phyloP scores from a whole-genome alignment of 108 stramenopile genomes.

The Nitzschia sp. region DNA sequence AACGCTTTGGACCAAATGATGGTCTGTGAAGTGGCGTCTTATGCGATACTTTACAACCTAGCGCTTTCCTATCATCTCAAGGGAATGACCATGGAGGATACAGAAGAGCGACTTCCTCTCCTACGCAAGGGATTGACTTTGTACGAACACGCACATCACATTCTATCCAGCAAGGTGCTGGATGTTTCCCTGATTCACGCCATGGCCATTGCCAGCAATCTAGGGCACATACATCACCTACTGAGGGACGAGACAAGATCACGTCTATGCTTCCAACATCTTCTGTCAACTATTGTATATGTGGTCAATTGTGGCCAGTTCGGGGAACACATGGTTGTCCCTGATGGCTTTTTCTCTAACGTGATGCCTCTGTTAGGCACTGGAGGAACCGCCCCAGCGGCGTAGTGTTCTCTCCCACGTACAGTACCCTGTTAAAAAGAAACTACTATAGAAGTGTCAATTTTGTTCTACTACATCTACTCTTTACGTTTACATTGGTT shows the following conservation, averaged over 20 bases:
- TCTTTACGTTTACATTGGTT: too few relatives aligned
- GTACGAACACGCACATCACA: slow-evolving; percentile 30
- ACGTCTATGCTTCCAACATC: slow-evolving; percentile 25
- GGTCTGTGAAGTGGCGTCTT: slow-evolving; percentile 26
- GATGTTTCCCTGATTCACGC: slow-evolving; percentile 24
- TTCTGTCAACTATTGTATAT: slow-evolving; percentile 35
- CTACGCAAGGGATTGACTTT: slow-evolving; percentile 33
- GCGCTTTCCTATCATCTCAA: slow-evolving; percentile 31
- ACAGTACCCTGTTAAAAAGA: too few relatives aligned
- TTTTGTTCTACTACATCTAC: too few relatives aligned
- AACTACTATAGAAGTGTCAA: too few relatives aligned
- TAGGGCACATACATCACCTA: slow-evolving; percentile 33
- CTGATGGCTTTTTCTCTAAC: slow-evolving; percentile 30
- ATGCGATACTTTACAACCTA: slow-evolving; percentile 31
- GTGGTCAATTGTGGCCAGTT: slow-evolving; percentile 21
- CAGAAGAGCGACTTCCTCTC: neutral
- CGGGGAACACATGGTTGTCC: neutral
- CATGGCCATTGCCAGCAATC: slow-evolving; percentile 40
- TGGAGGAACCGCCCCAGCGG: slow-evolving; percentile 15
- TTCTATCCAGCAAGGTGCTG: slow-evolving; percentile 20
- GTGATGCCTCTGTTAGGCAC: slow-evolving; percentile 20
- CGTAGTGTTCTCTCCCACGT: neutral
- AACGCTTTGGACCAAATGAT: neutral
- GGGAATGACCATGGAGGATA: slow-evolving; percentile 10
- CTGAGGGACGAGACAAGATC: slow-evolving; percentile 25